A percentile compares a stretch with the other conserved stretches of the same genome.
Conservation (phyloP, 129 eudicot genomes). For the Flaveria linearis region DNA sequence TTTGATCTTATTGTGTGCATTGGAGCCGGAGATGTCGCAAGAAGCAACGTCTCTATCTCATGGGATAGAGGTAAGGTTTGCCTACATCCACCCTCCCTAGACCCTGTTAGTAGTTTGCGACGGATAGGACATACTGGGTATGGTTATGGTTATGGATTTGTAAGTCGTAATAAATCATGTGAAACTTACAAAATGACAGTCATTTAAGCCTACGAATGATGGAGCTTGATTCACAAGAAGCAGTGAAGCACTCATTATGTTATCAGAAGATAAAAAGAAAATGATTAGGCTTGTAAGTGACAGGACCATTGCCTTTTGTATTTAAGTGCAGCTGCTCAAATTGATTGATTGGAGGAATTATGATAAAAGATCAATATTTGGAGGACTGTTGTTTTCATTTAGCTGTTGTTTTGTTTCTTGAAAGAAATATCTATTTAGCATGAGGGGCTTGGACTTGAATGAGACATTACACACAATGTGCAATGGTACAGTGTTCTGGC, state of each 20-base stretch:
- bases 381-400: neutral
- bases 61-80: too few relatives aligned
- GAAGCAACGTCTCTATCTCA: too few relatives aligned
- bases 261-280: slow-evolving; percentile 1
- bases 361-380: slow-evolving; percentile 28
- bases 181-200: neutral
- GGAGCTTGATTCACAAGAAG: slow-evolving; percentile 18
- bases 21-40: too few relatives aligned
- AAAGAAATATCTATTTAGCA: slow-evolving; percentile 23
- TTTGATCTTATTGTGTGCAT: too few relatives aligned
- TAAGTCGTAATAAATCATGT: neutral
- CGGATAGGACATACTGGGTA: too few relatives aligned
- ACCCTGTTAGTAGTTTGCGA: too few relatives aligned
- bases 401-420: neutral
- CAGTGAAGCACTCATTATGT: neutral
- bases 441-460: slow-evolving; percentile 21
- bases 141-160: too few relatives aligned
- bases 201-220: neutral
- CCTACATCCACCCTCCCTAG: too few relatives aligned
- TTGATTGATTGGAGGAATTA: slow-evolving; percentile 18
- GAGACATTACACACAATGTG: slow-evolving; percentile 14
- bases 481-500: neutral
- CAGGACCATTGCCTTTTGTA: slow-evolving; percentile 22
- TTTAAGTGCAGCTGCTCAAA: slow-evolving; percentile 10
- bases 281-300: neutral